A percentile compares a stretch with the other conserved stretches of the same genome.
These are phyloP conservation scores for Sphagnurus paluster DNA, from an alignment of 1,284 basidiomycete species.

Conservation along the genomic window DNA sequence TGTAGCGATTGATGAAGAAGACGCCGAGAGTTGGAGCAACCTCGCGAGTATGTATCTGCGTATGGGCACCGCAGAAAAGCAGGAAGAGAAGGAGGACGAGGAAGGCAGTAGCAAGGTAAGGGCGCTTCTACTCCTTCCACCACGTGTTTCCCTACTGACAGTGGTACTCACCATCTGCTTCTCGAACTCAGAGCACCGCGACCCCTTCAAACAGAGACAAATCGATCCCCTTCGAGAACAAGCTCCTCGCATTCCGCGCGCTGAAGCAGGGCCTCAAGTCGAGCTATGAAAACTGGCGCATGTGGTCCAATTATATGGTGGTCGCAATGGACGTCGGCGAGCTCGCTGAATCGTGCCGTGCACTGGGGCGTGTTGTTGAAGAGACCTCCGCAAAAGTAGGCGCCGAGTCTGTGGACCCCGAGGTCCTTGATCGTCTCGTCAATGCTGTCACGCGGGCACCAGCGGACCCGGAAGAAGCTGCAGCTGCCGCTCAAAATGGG, in stretches of 20 bases:
- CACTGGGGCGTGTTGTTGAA: conserved; percentile 82
- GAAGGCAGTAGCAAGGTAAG: conserved; percentile 21
- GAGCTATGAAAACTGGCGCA: conserved; percentile 91
- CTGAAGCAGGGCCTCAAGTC: conserved; percentile 87
- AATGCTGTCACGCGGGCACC: conserved; percentile 75
- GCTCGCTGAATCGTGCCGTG: conserved; percentile 84
- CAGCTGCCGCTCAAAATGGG: conserved; percentile 21
- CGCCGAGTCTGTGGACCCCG: conserved; percentile 68
- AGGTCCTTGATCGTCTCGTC: conserved; percentile 85
- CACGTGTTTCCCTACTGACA: too few species aligned
- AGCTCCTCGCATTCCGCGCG: conserved; percentile 91
- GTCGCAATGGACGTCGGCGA: conserved; percentile 93
- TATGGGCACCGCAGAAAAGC: conserved; percentile 57
- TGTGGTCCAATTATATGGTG: conserved; percentile 99
- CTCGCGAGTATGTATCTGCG: conserved; percentile 93
- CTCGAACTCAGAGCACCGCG: too few species aligned
- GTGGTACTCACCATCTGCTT: too few species aligned
- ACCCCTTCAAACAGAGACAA: too few species aligned
- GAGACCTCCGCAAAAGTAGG: conserved; percentile 70
- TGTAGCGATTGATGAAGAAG: conserved; percentile 91
- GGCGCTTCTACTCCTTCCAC: not conserved
- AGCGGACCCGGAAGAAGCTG: conserved; percentile 38
- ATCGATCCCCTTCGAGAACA: conserved; percentile 65
- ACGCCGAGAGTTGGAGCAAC: conserved; percentile 98
- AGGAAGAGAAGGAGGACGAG: conserved; percentile 6